Evolutionary conservation across 2,329 filamentous ascomycete genomes (phyloP).

Genomic region (Sordariomycetes sp.): DNA sequence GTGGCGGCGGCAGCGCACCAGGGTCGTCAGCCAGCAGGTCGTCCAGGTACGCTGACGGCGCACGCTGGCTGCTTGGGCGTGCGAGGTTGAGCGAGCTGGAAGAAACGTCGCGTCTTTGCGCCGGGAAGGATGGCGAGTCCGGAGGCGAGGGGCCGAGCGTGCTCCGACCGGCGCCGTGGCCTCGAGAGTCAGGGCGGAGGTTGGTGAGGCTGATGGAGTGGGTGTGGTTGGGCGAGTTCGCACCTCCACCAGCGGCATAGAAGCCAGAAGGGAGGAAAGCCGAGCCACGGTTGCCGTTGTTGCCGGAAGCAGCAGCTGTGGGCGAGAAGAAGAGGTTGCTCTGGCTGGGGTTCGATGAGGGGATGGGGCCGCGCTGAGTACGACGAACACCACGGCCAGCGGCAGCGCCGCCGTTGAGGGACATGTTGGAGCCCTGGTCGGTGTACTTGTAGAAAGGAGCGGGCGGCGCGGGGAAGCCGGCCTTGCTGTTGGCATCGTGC

Average conservation of each 20-base stretch:
- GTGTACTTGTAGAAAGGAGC: constrained; percentile 57
- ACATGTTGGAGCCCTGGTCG: constrained; percentile 47
- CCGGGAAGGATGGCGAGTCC: constrained; percentile 50
- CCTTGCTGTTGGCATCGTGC: constrained; percentile 58
- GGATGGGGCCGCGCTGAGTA: constrained; percentile 39
- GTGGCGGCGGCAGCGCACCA: constrained; percentile 35
- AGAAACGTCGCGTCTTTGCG: constrained; percentile 43
- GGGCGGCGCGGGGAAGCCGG: constrained; percentile 47
- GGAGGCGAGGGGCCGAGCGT: constrained; percentile 47
- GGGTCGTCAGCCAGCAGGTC: constrained; percentile 76
- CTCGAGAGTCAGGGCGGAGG: constrained; percentile 48
- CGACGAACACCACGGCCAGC: constrained; percentile 42
- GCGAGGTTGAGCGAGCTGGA: constrained; percentile 58
- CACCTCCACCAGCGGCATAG: constrained; percentile 63
- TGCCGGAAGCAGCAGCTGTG: constrained; percentile 65
- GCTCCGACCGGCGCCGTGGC: constrained; percentile 30
- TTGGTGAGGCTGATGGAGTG: constrained; percentile 53
- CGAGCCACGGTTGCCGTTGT: constrained; percentile 58
- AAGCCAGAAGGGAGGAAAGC: constrained; percentile 85
- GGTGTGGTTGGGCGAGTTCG: constrained; percentile 33
- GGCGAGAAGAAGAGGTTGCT: constrained; percentile 91
- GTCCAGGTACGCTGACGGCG: constrained; percentile 84
- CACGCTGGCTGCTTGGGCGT: constrained; percentile 50
- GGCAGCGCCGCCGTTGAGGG: constrained; percentile 33
- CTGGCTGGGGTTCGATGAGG: constrained; percentile 49